These are phyloP conservation scores for Bryoerythrophyllum caledonicum DNA, from an alignment of 225 moss, liverwort and hornwort species.

Conservation along the genomic window DNA sequence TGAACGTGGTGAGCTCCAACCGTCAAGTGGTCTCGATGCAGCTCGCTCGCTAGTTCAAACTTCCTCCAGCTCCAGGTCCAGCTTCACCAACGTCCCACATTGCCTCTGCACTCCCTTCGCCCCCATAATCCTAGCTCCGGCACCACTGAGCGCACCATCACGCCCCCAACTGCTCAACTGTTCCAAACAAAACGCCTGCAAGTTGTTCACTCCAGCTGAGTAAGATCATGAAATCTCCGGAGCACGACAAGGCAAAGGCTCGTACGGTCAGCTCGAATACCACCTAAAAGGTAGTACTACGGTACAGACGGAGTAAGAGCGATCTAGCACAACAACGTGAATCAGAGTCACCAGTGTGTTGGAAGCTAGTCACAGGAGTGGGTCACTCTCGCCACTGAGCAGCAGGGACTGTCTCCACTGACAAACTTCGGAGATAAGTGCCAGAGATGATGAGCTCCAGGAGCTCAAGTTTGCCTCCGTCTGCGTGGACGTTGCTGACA, in stretches of 20 bases:
- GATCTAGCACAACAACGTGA: background rate
- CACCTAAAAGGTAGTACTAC: background rate
- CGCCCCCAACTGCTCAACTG: background rate
- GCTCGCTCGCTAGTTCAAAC: background rate
- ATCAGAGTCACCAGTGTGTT: background rate
- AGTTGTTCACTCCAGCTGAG: background rate
- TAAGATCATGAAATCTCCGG: background rate
- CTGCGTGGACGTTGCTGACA: background rate
- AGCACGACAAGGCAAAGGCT: no score
- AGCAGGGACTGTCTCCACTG: no score
- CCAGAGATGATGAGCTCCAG: background rate
- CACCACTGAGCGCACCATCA: background rate
- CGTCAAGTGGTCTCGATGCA: background rate
- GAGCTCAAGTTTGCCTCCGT: no score
- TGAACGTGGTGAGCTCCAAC: background rate
- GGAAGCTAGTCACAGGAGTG: background rate
- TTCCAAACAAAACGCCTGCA: background rate
- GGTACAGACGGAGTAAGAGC: background rate
- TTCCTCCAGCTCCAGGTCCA: no score
- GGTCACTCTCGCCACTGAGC: no score
- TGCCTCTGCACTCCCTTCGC: background rate
- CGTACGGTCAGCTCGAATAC: background rate
- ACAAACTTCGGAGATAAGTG: background rate
- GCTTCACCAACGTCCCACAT: background rate
- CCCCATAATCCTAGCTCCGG: no score